phyloP scores from a whole-genome alignment of 2,329 filamentous ascomycete genomes.

The Chrysoporthe austroafricana region DNA sequence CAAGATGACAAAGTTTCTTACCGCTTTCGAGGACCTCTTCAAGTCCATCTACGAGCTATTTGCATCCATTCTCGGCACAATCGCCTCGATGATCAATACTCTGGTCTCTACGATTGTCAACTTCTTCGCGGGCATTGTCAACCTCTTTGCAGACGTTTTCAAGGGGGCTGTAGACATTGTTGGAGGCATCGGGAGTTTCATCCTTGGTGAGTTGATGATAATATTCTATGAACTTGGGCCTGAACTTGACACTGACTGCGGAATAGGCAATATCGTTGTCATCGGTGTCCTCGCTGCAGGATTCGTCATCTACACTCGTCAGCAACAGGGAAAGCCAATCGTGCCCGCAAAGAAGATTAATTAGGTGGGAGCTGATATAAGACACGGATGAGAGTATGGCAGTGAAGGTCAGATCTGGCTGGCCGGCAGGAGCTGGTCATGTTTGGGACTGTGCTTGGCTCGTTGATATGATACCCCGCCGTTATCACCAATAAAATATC shows the following conservation, averaged over 20 bases:
- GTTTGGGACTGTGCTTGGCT: background rate
- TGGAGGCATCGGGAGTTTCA: constrained; percentile 45
- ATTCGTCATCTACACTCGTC: constrained; percentile 40
- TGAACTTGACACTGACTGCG: background rate
- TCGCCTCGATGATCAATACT: constrained; percentile 40
- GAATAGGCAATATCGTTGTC: constrained; percentile 42
- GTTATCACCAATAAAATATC: background rate
- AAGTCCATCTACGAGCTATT: constrained; percentile 48
- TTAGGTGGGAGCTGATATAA: background rate
- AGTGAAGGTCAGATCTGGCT: background rate
- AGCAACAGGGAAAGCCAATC: constrained; percentile 31
- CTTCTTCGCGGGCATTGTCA: constrained; percentile 44
- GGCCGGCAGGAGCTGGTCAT: background rate
- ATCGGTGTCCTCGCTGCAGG: constrained; percentile 39
- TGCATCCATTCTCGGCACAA: constrained; percentile 42
- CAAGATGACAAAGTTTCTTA: constrained; percentile 36
- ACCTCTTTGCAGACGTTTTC: constrained; percentile 41
- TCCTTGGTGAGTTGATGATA: constrained; percentile 39
- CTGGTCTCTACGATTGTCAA: constrained; percentile 40
- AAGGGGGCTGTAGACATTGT: constrained; percentile 43
- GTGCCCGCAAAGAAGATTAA: constrained; percentile 30
- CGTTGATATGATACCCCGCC: background rate
- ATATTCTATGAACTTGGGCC: too few relatives aligned
- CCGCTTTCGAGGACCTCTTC: constrained; percentile 44
- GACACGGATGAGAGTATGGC: background rate